Conservation (phyloP, 768 basidiomycete species). For the Phanerochaete sordida region DNA sequence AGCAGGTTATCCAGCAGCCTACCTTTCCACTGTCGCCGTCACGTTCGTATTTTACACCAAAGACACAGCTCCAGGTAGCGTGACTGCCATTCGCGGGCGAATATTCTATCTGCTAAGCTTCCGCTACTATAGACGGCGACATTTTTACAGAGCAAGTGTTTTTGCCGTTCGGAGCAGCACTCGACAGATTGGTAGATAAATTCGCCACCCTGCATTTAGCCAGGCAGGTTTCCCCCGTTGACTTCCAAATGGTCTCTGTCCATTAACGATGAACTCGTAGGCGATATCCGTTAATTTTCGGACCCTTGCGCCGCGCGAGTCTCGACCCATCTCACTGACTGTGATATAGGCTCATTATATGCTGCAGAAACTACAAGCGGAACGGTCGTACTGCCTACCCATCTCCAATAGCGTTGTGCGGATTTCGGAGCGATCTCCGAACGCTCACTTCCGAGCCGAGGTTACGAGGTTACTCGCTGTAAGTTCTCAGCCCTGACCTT, state of each 20-base stretch:
- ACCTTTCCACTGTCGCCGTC: not conserved
- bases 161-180: slow-evolving; percentile 49
- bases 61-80: not conserved
- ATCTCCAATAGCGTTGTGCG: slow-evolving; percentile 47
- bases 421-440: slow-evolving; percentile 51
- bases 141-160: slow-evolving; percentile 57
- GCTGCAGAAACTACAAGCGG: slow-evolving; percentile 55
- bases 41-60: not conserved
- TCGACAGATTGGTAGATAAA: slow-evolving; percentile 49
- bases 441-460: slow-evolving; percentile 36
- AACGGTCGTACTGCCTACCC: slow-evolving; percentile 44
- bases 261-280: slow-evolving; percentile 32
- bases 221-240: slow-evolving; percentile 39
- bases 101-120: not conserved
- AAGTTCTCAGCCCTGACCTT: not conserved
- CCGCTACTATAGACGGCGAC: slow-evolving; percentile 4
- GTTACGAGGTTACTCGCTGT: not conserved
- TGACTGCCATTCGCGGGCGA: not conserved
- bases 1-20: not conserved
- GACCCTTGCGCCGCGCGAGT: slow-evolving; percentile 58
- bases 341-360: not conserved
- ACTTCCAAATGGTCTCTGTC: slow-evolving; percentile 8
- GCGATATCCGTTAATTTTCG: slow-evolving; percentile 77
- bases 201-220: slow-evolving; percentile 59
- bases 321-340: slow-evolving; percentile 8